Evolutionary conservation across 257 asterid species (phyloP).

Genomic region (Asclepias syriaca): DNA sequence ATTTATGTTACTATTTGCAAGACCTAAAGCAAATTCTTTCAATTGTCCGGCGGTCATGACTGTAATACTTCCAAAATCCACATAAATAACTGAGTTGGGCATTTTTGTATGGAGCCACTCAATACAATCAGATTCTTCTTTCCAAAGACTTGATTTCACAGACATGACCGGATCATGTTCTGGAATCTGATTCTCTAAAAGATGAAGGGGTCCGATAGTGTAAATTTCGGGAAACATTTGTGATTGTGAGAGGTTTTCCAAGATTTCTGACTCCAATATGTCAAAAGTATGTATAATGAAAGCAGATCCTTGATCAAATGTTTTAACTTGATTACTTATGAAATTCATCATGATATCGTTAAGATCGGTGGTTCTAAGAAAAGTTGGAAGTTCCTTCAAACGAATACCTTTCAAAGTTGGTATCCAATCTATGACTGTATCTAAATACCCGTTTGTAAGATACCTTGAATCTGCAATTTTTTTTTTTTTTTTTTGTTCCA

Average conservation of each 20-base stretch:
- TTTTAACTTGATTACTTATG: not conserved
- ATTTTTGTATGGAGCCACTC: no score
- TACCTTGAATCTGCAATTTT: slow-evolving; percentile 9
- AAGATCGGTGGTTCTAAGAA: slow-evolving; percentile 10
- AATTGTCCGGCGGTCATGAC: no score
- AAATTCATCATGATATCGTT: not conserved
- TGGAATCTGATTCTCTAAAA: slow-evolving; percentile 6
- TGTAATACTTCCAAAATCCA: no score
- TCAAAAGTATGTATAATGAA: not conserved
- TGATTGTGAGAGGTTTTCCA: not conserved
- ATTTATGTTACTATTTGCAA: no score
- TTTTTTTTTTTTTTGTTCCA: no score
- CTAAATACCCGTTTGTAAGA: slow-evolving; percentile 8
- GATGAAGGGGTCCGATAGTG: slow-evolving; percentile 11
- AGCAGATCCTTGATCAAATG: not conserved
- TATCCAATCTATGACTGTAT: slow-evolving; percentile 8
- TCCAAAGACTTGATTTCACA: slow-evolving; percentile 4
- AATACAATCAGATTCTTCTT: not conserved
- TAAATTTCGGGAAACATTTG: slow-evolving; percentile 2
- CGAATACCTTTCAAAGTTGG: slow-evolving; percentile 2
- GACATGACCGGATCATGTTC: not conserved
- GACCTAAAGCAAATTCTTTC: no score
- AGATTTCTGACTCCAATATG: not conserved
- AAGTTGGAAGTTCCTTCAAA: slow-evolving; percentile 12
- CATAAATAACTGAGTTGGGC: no score